Conservation (phyloP, 2,329 filamentous ascomycete genomes). For the Neonectria faginata region DNA sequence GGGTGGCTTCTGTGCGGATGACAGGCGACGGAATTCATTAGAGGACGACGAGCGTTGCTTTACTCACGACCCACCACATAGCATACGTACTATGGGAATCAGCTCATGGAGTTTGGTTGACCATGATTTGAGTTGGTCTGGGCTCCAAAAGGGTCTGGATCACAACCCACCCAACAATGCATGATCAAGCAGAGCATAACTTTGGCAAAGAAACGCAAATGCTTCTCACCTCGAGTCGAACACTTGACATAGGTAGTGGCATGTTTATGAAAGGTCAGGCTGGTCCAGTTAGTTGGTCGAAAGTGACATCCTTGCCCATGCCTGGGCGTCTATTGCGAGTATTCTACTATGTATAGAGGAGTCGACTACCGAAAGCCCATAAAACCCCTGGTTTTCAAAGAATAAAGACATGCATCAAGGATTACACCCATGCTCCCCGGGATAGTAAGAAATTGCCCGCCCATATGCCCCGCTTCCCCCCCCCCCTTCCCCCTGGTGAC, state of each 20-base stretch:
- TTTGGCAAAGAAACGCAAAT: background rate
- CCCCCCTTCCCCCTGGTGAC: slow-evolving; percentile 28
- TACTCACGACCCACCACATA: slow-evolving; percentile 4
- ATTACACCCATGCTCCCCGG: slow-evolving; percentile 35
- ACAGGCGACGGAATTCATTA: background rate
- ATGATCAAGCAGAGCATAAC: background rate
- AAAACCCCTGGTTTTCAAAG: slow-evolving; percentile 30
- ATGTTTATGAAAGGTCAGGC: background rate
- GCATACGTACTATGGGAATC: background rate
- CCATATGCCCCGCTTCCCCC: slow-evolving; percentile 27
- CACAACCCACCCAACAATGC: background rate
- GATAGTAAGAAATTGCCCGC: slow-evolving; percentile 31
- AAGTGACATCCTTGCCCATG: slow-evolving; percentile 14
- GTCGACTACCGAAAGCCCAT: slow-evolving; percentile 9
- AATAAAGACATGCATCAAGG: slow-evolving; percentile 31
- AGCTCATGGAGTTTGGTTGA: background rate
- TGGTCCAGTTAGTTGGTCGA: background rate
- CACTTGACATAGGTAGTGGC: too few species aligned
- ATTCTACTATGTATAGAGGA: slow-evolving; percentile 19
- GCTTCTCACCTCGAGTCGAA: background rate
- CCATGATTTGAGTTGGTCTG: background rate
- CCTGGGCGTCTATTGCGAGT: slow-evolving; percentile 21
- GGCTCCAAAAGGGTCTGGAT: background rate
- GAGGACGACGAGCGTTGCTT: slow-evolving; percentile 11
- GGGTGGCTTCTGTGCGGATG: background rate